Evolutionary conservation across 192 early-diverging fungal species (phyloP), one percentile per base, ranked within the genome.

Genomic region (Linnemannia hyalina): DNA sequence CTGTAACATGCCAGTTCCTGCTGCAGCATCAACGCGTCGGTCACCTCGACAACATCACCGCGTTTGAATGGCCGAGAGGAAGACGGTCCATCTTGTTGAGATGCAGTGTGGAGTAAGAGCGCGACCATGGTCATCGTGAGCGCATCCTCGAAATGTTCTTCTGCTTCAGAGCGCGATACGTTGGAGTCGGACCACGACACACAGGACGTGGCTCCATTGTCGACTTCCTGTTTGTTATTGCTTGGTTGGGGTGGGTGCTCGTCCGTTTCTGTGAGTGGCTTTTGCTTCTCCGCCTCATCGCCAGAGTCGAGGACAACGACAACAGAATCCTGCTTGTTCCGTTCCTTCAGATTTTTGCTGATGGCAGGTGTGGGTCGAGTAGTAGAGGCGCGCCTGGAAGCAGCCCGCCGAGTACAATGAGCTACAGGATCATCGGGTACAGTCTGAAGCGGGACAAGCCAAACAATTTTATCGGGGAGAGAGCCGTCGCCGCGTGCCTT

Each of bases 161-260:
- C 77, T 7, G 60, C 40, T 1, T 74, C 73, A 26, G 72, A 74
- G 2, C 42, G 15, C 10, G 68, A 74, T 49, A 26, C 68, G 44
- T 35, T 42, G 10, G 80, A 75, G 23, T 75, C 80, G 7, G 80
- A 80, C 78, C 78, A 73, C 13, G 52, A 63, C 2, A 74, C 7
- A 38, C 32, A 69, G 4, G 71, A 73, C 2, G 80, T 70, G 4
- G 20, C 23, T 42, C 65, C 22, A 26, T 81, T 54, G 1, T 75
- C 68, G 69, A 3, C 32, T 11, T 65, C 68, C 26, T 22, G 72
- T 20, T 74, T 20, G 47, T 35, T 32, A 22, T 22, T 26, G 10
- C 9, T 41, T 22, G 70, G 70, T 11, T 35, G 22, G 38, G 22
- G n/a, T 57, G 55, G 9, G n/a, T 7, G 29, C 9, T 32, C 60